A percentile compares a stretch with the other conserved stretches of the same genome.
These are phyloP conservation scores for Solanum gracilifrons DNA, from an alignment of 257 asterid species.

Conservation along the genomic window DNA sequence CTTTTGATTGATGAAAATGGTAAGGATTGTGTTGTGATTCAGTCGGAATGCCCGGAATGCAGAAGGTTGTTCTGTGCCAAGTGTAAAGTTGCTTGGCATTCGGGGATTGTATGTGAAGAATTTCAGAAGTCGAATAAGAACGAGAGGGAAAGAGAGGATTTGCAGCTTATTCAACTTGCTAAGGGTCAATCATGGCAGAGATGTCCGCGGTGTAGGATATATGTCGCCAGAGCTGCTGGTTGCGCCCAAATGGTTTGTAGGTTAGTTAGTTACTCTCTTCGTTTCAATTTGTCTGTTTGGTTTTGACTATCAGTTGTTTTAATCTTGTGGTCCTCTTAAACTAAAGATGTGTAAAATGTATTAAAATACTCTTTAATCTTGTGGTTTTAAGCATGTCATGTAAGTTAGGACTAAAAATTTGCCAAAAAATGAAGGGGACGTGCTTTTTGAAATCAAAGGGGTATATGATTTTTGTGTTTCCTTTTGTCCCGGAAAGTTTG, in stretches of 20 bases:
- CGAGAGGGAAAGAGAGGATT: conserved; percentile 10
- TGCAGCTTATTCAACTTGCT: conserved; percentile 11
- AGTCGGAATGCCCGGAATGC: conserved; percentile 50
- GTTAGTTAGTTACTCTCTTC: background rate
- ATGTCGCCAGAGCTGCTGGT: conserved; percentile 5
- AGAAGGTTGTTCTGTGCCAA: conserved; percentile 41
- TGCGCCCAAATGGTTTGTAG: conserved; percentile 11
- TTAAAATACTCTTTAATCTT: background rate
- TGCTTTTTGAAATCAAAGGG: background rate
- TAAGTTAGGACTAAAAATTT: background rate
- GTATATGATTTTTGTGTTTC: background rate
- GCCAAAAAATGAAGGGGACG: background rate
- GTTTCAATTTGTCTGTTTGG: background rate
- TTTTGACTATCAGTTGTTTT: background rate
- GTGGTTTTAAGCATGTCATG: background rate
- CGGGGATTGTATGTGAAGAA: conserved; percentile 27
- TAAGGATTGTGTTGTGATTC: background rate
- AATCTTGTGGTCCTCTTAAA: background rate
- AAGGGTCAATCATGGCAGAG: conserved; percentile 10
- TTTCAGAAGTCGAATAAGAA: conserved; percentile 23
- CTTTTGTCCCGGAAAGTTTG: background rate
- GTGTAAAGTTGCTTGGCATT: conserved; percentile 61
- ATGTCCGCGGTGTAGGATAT: conserved; percentile 15
- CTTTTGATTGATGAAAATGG: conserved; percentile 29
- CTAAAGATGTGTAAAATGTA: background rate